phyloP scores from a whole-genome alignment of 2,329 filamentous ascomycete genomes.

The Raffaelea arxii region DNA sequence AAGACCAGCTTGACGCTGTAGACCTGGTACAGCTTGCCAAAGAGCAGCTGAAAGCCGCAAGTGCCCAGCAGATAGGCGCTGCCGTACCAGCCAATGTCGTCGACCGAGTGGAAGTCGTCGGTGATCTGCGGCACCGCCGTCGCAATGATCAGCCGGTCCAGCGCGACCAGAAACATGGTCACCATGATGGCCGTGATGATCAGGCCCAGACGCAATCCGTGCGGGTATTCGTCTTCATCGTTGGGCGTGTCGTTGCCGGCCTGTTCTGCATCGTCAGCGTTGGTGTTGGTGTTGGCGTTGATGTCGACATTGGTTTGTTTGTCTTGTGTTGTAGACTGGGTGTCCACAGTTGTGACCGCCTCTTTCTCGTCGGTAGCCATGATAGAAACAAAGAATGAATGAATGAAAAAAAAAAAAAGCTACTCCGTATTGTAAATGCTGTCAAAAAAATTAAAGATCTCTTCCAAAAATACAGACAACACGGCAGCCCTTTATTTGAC shows the following conservation, averaged over 20 bases:
- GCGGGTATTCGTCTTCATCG: conserved; percentile 23
- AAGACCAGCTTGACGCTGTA: conserved; percentile 30
- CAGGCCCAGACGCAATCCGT: conserved; percentile 20
- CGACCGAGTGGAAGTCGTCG: conserved; percentile 6
- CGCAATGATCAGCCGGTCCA: conserved; percentile 26
- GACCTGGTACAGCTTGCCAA: conserved; percentile 38
- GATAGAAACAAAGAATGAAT: no score
- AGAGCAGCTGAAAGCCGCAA: conserved; percentile 24
- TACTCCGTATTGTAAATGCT: no score
- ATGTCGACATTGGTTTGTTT: not conserved
- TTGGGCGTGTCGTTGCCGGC: not conserved
- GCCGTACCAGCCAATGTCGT: conserved; percentile 16
- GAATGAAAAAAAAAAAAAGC: no score
- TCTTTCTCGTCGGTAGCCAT: no score
- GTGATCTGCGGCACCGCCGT: conserved; percentile 24
- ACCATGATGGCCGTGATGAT: conserved; percentile 24
- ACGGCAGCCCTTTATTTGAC: no score
- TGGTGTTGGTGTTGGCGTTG: not conserved
- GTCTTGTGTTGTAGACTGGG: not conserved
- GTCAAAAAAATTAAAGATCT: no score
- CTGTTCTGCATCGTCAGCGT: no score
- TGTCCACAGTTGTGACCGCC: no score
- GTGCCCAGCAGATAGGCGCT: conserved; percentile 15
- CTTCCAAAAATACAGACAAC: no score
- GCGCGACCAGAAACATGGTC: conserved; percentile 28